A percentile compares a stretch with the other conserved stretches of the same genome.
Evolutionary conservation across 805 yeast species (phyloP).

Genomic region (Metschnikowia shivogae): DNA sequence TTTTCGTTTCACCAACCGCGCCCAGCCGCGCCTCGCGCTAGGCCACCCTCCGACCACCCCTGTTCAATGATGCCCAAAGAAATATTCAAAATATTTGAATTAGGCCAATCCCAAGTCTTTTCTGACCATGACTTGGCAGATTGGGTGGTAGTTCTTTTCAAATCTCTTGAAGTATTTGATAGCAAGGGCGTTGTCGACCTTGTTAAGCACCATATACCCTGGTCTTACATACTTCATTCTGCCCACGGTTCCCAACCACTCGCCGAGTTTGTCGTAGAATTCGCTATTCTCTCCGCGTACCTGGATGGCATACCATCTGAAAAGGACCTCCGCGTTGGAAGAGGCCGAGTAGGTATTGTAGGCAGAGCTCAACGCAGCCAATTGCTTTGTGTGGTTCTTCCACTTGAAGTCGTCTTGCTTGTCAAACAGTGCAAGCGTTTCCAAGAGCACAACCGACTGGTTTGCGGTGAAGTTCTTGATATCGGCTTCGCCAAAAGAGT

Average conservation of each 20-base stretch:
- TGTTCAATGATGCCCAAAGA: too few relatives aligned
- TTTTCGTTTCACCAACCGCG: constrained; percentile 3
- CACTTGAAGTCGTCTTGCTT: constrained; percentile 38
- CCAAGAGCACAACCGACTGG: constrained; percentile 77
- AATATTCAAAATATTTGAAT: background rate
- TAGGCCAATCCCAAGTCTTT: constrained; percentile 60
- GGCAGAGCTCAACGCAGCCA: constrained; percentile 29
- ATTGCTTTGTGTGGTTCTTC: constrained; percentile 33
- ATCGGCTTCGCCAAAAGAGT: constrained; percentile 45
- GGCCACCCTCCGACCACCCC: background rate
- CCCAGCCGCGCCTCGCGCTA: background rate
- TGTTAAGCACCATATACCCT: constrained; percentile 62
- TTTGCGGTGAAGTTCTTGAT: constrained; percentile 60
- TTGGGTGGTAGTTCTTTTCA: constrained; percentile 72
- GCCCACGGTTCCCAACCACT: constrained; percentile 88
- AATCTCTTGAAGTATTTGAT: constrained; percentile 56
- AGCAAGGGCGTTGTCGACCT: constrained; percentile 65
- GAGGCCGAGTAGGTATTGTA: constrained; percentile 45
- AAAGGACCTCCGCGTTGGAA: constrained; percentile 74
- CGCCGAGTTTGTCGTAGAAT: constrained; percentile 54
- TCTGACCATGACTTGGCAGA: constrained; percentile 74
- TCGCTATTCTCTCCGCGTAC: constrained; percentile 47
- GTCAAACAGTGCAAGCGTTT: constrained; percentile 51
- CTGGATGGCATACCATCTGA: constrained; percentile 71
- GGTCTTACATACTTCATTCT: constrained; percentile 95